Evolutionary conservation across 2,329 filamentous ascomycete species (phyloP), one percentile per base, ranked within the genome.

Genomic region (Fusarium sp.): DNA sequence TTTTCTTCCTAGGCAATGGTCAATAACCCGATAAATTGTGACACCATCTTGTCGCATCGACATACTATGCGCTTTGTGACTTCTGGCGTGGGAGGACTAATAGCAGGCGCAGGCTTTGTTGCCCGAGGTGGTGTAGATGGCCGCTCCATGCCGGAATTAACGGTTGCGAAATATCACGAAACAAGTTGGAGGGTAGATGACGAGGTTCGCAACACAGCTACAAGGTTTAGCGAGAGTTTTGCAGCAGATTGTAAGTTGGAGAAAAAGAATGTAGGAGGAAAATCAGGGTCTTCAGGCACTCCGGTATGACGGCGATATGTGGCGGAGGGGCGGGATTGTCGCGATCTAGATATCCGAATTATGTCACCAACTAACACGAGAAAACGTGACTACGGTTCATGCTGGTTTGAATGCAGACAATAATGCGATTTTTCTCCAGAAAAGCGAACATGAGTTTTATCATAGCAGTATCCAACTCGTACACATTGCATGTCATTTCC

Each of bases 1-100:
- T 91, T 95, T 79, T 95, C 90, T 88, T 98, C 95, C 92, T 96
- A 63, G 6, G 27, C 42, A 14, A 20, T 6, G 4, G 29, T 59
- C 15, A 69, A 30, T 3, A n/a, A 27, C 14, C 16, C 4, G 40
- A 6, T 7, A 40, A 3, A 27, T n/a, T 10, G 0, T 8, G 3
- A 2, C 3, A 2, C 18, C 27, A 14, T 15, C 2, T 20, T 52
- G 14, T 8, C 2, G 2, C 3, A 14, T 11, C 4, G 8, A 75
- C 86, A 75, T 76, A 89, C 88, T 62, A 89, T 88, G 73, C 86
- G 83, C 66, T 85, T 82, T 20, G 83, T 86, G 14, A 85, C 83
- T 68, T 87, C 87, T 8, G 87, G 86, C 0, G 87, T 88, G 6
- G 82, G 85, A 32, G 87, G 86, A 29, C 85, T 84, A 32, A 75